Conservation (phyloP, 129 eudicot genomes). For the Dittrichia graveolens region DNA sequence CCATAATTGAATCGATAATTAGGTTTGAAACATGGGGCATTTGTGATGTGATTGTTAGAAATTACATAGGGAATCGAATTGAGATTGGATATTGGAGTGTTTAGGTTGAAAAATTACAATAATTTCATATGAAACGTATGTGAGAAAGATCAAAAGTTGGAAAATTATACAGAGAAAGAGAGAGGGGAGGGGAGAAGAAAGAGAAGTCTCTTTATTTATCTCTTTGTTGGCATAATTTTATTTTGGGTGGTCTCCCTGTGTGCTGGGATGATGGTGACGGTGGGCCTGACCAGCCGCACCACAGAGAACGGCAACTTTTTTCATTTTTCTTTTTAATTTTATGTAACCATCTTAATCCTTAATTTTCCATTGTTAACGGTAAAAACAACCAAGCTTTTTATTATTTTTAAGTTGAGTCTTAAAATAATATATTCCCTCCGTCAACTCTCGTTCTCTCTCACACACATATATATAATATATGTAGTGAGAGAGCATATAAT, state of each 20-base stretch:
- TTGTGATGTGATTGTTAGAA: neutral
- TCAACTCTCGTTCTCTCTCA: no score
- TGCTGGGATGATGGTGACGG: conserved; percentile 41
- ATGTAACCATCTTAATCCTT: conserved; percentile 13
- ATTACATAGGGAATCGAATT: neutral
- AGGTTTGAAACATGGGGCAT: conserved; percentile 17
- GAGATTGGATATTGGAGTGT: neutral
- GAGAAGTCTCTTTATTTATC: neutral
- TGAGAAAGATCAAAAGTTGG: conserved; percentile 11
- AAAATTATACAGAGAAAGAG: neutral
- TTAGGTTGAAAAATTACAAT: neutral
- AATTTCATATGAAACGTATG: neutral
- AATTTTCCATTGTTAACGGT: conserved; percentile 17
- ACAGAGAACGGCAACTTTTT: conserved; percentile 4
- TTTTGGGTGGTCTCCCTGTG: conserved; percentile 25
- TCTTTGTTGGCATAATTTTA: conserved; percentile 12
- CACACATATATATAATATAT: no score
- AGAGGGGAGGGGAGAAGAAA: neutral
- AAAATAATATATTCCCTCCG: no score
- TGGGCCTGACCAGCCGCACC: conserved; percentile 32
- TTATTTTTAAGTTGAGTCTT: neutral
- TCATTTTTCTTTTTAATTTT: neutral
- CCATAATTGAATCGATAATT: neutral
- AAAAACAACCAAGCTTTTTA: neutral
- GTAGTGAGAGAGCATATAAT: no score